phyloP scores from a whole-genome alignment of 257 asterid species.

The Eustoma russellianum region DNA sequence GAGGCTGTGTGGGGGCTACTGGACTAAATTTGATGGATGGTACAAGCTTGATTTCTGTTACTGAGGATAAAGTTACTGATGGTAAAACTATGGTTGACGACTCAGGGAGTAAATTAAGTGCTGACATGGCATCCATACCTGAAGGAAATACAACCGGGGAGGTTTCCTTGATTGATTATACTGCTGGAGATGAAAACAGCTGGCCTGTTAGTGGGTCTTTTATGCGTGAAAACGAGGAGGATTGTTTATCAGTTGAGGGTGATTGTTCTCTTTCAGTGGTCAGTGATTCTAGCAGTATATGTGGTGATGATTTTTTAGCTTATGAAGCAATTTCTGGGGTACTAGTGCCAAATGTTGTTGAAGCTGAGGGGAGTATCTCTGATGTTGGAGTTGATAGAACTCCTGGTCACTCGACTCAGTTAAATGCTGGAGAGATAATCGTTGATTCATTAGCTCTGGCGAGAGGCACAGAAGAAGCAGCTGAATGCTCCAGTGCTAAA shows the following conservation, averaged over 20 bases:
- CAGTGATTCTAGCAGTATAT: conserved; percentile 80
- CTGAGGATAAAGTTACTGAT: conserved; percentile 10
- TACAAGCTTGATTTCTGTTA: conserved; percentile 19
- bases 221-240: conserved; percentile 44
- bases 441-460: conserved; percentile 24
- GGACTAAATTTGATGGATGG: conserved; percentile 35
- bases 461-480: conserved; percentile 20
- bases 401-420: conserved; percentile 14
- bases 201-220: conserved; percentile 33
- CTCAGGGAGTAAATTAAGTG: conserved; percentile 16
- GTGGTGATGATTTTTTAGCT: conserved; percentile 64
- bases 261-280: conserved; percentile 70
- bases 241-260: conserved; percentile 19
- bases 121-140: conserved; percentile 9
- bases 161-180: conserved; percentile 15
- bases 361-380: conserved; percentile 25
- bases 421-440: conserved; percentile 17
- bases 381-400: conserved; percentile 32
- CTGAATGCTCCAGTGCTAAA: conserved; percentile 29
- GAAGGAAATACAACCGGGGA: conserved; percentile 12
- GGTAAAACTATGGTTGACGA: conserved; percentile 22
- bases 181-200: conserved; percentile 21
- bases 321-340: conserved; percentile 35
- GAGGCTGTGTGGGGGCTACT: conserved; percentile 34
- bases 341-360: conserved; percentile 25